Percentiles rank a stretch among this genome's conserved stretches.
These are phyloP conservation scores for Aurifilum marmelostoma DNA, from an alignment of 2,329 filamentous ascomycete species.

Conservation along the genomic window DNA sequence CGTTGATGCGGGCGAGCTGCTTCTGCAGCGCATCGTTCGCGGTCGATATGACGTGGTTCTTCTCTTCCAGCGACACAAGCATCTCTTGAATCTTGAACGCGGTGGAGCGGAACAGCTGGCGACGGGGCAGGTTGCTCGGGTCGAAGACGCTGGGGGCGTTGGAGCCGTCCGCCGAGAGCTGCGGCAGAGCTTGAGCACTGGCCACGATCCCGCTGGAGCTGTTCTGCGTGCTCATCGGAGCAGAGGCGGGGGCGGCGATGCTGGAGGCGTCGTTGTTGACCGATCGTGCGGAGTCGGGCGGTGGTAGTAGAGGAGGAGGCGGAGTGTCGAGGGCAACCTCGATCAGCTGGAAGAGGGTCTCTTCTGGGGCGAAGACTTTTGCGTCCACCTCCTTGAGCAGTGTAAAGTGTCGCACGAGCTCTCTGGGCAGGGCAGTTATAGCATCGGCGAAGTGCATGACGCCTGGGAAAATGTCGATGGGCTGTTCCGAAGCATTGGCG, in stretches of 20 bases:
- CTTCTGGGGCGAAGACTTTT: constrained; percentile 88
- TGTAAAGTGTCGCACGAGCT: constrained; percentile 94
- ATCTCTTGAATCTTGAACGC: constrained; percentile 80
- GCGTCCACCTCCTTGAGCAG: constrained; percentile 97
- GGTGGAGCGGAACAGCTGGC: constrained; percentile 77
- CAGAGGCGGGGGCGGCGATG: constrained; percentile 47
- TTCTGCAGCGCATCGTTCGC: constrained; percentile 88
- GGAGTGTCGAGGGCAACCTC: constrained; percentile 58
- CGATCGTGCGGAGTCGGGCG: constrained; percentile 40
- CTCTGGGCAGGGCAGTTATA: constrained; percentile 88
- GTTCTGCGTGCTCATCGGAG: constrained; percentile 54
- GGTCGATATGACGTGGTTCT: constrained; percentile 93
- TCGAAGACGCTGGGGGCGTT: constrained; percentile 53
- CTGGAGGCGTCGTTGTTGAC: constrained; percentile 50
- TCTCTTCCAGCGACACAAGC: constrained; percentile 91
- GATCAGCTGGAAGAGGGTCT: constrained; percentile 77
- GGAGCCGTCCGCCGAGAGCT: constrained; percentile 48
- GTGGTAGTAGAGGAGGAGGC: constrained; percentile 42
- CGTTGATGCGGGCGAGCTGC: constrained; percentile 82
- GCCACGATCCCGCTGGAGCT: constrained; percentile 48
- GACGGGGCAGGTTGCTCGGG: constrained; percentile 63
- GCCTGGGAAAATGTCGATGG: constrained; percentile 69
- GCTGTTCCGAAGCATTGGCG: constrained; percentile 54
- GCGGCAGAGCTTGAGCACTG: constrained; percentile 42
- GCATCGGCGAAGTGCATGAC: constrained; percentile 84